Conservation (phyloP, 331 rosid genomes). For the Rosa hybrid region DNA sequence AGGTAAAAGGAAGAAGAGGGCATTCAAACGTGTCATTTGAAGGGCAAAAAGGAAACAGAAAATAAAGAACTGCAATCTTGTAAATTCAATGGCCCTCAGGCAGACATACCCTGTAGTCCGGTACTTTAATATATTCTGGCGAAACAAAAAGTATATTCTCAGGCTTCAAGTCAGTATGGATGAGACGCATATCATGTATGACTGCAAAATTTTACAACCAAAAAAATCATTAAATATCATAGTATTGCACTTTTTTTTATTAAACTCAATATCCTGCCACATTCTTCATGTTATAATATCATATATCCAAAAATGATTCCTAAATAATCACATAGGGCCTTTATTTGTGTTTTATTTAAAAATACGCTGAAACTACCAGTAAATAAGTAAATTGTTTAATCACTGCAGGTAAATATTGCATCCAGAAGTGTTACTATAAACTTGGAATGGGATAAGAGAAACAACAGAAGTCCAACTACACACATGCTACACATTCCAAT, state of each 20-base stretch:
- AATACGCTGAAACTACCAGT: neutral
- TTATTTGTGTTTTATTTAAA: neutral
- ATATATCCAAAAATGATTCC: neutral
- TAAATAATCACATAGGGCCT: neutral
- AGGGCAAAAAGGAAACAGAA: neutral
- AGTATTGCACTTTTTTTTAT: neutral
- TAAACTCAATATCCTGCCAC: neutral
- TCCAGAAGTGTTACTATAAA: neutral
- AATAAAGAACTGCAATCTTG: conserved; percentile 9
- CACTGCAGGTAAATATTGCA: neutral
- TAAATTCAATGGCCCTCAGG: conserved; percentile 17
- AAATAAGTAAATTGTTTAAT: neutral
- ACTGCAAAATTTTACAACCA: conserved; percentile 42
- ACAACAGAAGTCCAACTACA: conserved; percentile 68
- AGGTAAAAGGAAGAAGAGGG: conserved; percentile 3
- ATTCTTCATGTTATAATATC: neutral
- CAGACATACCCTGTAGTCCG: conserved; percentile 48
- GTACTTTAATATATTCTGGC: conserved; percentile 50
- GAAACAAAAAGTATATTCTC: conserved; percentile 59
- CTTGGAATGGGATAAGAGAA: conserved; percentile 19
- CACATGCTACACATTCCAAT: conserved; percentile 99
- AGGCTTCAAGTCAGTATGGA: conserved; percentile 61
- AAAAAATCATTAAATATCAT: conserved; percentile 20
- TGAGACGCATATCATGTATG: conserved; percentile 57
- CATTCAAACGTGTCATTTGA: neutral